Evolutionary conservation across 2,329 filamentous ascomycete genomes (phyloP).

Genomic region (Trichoderma semiorbis): DNA sequence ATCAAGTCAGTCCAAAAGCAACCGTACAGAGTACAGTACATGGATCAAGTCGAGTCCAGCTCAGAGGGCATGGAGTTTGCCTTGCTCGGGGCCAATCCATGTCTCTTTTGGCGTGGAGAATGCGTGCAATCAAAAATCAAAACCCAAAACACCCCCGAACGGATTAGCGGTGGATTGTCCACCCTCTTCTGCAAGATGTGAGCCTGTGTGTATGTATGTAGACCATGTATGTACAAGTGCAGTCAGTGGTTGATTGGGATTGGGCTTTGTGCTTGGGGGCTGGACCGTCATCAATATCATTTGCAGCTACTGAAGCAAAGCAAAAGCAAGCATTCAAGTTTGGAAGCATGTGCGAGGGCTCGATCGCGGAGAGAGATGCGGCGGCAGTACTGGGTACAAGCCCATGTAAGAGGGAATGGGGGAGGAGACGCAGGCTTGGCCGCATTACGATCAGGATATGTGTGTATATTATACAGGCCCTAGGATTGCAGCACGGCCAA

Average conservation of each 20-base stretch:
- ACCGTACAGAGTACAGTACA: not conserved
- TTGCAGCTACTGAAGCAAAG: not conserved
- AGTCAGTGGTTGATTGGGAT: not conserved
- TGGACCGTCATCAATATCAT: not conserved
- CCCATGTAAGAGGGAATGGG: not conserved
- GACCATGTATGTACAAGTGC: no score
- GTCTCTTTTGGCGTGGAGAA: slow-evolving; percentile 2
- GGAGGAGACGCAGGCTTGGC: not conserved
- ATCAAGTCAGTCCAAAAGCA: not conserved
- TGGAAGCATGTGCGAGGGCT: not conserved
- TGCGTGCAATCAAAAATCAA: slow-evolving; percentile 7
- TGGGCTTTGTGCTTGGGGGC: not conserved
- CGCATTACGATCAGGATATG: not conserved
- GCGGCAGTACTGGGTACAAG: not conserved
- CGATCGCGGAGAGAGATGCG: not conserved
- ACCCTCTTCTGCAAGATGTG: not conserved
- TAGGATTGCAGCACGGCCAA: not conserved
- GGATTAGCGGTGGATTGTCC: slow-evolving; percentile 5
- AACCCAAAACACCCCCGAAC: not conserved
- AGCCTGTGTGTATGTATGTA: not conserved
- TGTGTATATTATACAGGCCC: not conserved
- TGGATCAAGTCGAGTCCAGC: not conserved
- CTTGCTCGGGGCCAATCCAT: not conserved
- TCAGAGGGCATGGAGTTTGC: not conserved
- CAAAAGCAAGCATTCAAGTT: not conserved